Evolutionary conservation across 73 alveolate genomes (phyloP).

Genomic region (Stentor coeruleus): DNA sequence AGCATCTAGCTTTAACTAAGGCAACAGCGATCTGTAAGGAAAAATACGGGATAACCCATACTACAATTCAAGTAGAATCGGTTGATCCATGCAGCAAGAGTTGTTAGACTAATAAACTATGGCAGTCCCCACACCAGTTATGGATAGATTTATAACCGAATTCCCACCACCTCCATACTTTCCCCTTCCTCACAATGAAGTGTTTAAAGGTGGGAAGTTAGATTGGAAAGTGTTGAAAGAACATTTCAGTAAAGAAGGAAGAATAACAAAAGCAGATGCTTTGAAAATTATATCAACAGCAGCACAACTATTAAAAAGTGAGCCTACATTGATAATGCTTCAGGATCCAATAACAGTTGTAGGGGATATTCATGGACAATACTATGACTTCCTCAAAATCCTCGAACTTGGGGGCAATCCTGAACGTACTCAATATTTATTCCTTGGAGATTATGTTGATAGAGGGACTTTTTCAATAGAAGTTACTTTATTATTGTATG

Average conservation of each 20-base stretch:
- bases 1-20: constrained; percentile 32
- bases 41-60: constrained; percentile 71
- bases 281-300: constrained; percentile 28
- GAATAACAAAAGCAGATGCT: constrained; percentile 39
- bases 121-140: too few relatives aligned
- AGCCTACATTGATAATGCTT: constrained; percentile 46
- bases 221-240: constrained; percentile 57
- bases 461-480: constrained; percentile 68
- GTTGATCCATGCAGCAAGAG: constrained; percentile 39
- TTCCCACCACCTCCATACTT: too few relatives aligned
- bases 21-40: constrained; percentile 64
- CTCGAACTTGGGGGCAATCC: constrained; percentile 65
- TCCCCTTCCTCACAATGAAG: too few relatives aligned
- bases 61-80: constrained; percentile 86
- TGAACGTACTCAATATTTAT: constrained; percentile 39
- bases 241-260: constrained; percentile 56
- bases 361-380: constrained; percentile 77
- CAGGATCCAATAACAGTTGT: constrained; percentile 61
- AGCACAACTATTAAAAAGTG: constrained; percentile 36
- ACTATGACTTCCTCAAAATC: constrained; percentile 54
- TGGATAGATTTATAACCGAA: too few relatives aligned
- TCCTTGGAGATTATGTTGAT: constrained; percentile 77
- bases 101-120: constrained; percentile 24
- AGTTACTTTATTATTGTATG: constrained; percentile 42
- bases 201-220: too few relatives aligned